phyloP scores from a whole-genome alignment of 2,329 filamentous ascomycete genomes.

The Cercospora sojina region DNA sequence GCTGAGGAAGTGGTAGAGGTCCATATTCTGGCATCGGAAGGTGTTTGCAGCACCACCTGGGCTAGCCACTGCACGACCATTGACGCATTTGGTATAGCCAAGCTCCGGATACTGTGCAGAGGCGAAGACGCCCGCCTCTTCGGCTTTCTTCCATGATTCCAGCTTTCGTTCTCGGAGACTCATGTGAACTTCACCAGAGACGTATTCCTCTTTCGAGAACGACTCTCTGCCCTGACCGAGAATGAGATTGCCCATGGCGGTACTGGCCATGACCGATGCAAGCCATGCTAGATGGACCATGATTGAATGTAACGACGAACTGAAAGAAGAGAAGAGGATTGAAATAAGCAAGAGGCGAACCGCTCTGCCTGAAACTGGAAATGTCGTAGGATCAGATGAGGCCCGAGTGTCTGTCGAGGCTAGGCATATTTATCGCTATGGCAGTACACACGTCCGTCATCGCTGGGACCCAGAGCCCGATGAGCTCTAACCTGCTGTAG shows the following conservation, averaged over 20 bases:
- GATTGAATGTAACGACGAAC: background rate
- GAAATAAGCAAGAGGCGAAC: background rate
- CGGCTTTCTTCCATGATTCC: slow-evolving; percentile 3
- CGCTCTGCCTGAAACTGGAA: background rate
- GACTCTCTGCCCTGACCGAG: slow-evolving; percentile 2
- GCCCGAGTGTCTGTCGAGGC: background rate
- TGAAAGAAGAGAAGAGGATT: background rate
- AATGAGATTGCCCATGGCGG: background rate
- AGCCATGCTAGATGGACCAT: slow-evolving; percentile 3
- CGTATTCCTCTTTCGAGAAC: slow-evolving; percentile 7
- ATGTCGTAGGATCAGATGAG: background rate
- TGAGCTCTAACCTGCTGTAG: slow-evolving; percentile 2
- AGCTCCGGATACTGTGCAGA: slow-evolving; percentile 12
- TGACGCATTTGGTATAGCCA: slow-evolving; percentile 11
- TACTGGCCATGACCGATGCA: background rate
- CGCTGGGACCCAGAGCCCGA: background rate
- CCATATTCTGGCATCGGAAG: slow-evolving; percentile 16
- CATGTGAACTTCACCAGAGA: slow-evolving; percentile 7
- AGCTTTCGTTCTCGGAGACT: background rate
- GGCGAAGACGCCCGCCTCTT: slow-evolving; percentile 4
- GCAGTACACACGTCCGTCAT: background rate
- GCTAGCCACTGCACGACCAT: background rate
- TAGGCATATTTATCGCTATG: background rate
- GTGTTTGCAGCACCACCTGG: slow-evolving; percentile 6
- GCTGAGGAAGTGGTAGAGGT: slow-evolving; percentile 52